These are phyloP conservation scores for Apiospora malaysiana DNA, from an alignment of 2,329 filamentous ascomycete genomes.

Conservation along the genomic window DNA sequence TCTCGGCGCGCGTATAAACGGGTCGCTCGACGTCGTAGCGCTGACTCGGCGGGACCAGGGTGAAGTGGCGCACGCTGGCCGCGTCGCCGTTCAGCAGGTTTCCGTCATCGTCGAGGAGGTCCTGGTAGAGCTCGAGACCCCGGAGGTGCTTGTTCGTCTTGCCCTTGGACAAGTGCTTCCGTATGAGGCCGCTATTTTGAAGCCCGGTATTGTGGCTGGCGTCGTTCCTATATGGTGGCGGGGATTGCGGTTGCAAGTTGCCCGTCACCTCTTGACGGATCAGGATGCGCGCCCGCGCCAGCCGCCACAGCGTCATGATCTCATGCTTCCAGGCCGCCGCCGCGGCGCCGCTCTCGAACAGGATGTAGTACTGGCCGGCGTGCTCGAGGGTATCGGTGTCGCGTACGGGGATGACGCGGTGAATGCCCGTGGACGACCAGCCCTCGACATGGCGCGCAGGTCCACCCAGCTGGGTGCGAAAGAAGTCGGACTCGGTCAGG, in stretches of 20 bases:
- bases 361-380: slow-evolving; percentile 69
- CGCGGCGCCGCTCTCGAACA: slow-evolving; percentile 66
- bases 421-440: slow-evolving; percentile 69
- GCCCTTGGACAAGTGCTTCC: not conserved
- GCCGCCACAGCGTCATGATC: slow-evolving; percentile 54
- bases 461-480: slow-evolving; percentile 66
- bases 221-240: too few relatives aligned
- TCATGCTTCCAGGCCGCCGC: slow-evolving; percentile 67
- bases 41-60: slow-evolving; percentile 40
- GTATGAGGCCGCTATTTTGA: too few relatives aligned
- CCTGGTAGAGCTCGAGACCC: not conserved
- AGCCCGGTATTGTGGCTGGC: too few relatives aligned
- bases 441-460: slow-evolving; percentile 62
- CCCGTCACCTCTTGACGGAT: slow-evolving; percentile 39
- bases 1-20: slow-evolving; percentile 23
- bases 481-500: slow-evolving; percentile 72
- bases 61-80: slow-evolving; percentile 32
- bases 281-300: slow-evolving; percentile 44
- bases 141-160: not conserved
- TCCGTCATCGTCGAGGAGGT: not conserved
- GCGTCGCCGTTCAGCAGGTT: not conserved
- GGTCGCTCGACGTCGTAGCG: slow-evolving; percentile 32
- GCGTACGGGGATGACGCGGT: slow-evolving; percentile 69
- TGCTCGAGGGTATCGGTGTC: slow-evolving; percentile 68
- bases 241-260: not conserved